Base-by-base conservation (phyloP, 768 basidiomycete species). In the Auricularia heimuer region DNA sequence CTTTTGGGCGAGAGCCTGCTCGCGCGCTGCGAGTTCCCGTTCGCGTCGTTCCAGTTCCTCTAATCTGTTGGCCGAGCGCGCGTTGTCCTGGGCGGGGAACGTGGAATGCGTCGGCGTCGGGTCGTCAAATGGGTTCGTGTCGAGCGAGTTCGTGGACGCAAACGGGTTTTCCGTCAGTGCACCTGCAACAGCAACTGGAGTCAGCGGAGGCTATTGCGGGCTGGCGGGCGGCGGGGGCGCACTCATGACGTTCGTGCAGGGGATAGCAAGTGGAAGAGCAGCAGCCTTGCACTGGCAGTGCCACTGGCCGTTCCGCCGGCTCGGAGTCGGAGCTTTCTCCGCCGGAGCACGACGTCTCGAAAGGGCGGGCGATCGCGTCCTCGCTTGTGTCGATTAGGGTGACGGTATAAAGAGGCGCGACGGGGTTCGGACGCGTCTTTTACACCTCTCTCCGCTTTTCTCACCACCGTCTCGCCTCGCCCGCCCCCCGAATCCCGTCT, bases 91-190 rank as follows among this genome's bases (percentile, higher is more conserved):
- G 34, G 71, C 63, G 69, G 75, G 67, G 68, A 64, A 68, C 74
- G 66, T 63, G 68, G 62, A 67, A 72, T 77, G 73, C 63, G 75
- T 69, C 1, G 81, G 75, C n/a, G 78, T 71, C 37, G 90, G 90
- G 82, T 95, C 93, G 70, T 92, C 92, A 73, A 95, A 95, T 1
- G 92, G 92, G 75, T 95, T 95, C 64, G 84, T 80, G 72, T 93
- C 92, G 62, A 94, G 86, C 2, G 90, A 90, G 71, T 90, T 85
- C 16, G 88, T 84, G 10, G 91, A 92, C 8, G 90, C 86, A 75
- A 94, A 94, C 0, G 92, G 92, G 69, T 94, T 92, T 72, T 89
- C 82, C 60, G 66, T 66, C 6, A 67, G 62, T 60, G 39, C 24
- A 51, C 66, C 70, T 69, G 45, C 51, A 34, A 29, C 29, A 11